A percentile compares a stretch with the other conserved stretches of the same genome.
phyloP scores from a whole-genome alignment of 2,329 filamentous ascomycete genomes.

The Xylariomycetidae sp. region DNA sequence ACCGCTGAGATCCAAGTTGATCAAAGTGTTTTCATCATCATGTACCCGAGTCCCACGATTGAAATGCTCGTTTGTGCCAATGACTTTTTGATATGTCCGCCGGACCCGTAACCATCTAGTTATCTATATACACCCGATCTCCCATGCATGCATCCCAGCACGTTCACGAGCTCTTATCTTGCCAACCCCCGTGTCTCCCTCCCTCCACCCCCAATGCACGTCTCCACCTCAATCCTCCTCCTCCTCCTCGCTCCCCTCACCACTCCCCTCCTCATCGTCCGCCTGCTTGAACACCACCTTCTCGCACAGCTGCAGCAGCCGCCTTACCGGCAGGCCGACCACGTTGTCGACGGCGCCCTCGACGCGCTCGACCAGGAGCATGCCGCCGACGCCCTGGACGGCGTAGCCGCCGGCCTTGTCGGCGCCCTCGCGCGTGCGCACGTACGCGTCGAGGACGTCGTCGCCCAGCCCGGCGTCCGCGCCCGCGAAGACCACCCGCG shows the following conservation, averaged over 20 bases:
- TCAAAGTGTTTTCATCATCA: too few relatives aligned
- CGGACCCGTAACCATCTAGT: too few relatives aligned
- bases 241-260: slow-evolving; percentile 7
- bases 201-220: background rate
- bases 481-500: slow-evolving; percentile 77
- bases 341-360: slow-evolving; percentile 93
- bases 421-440: slow-evolving; percentile 80
- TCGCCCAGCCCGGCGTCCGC: slow-evolving; percentile 56
- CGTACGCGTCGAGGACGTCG: slow-evolving; percentile 74
- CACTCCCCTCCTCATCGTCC: slow-evolving; percentile 46
- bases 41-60: too few relatives aligned
- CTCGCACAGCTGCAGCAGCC: slow-evolving; percentile 76
- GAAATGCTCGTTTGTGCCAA: too few relatives aligned
- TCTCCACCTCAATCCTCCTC: slow-evolving; percentile 7
- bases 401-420: slow-evolving; percentile 97
- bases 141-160: too few relatives aligned
- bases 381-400: slow-evolving; percentile 79
- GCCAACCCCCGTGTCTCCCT: too few relatives aligned
- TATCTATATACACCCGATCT: too few relatives aligned
- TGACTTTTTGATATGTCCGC: too few relatives aligned
- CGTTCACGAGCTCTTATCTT: too few relatives aligned
- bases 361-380: slow-evolving; percentile 82
- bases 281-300: slow-evolving; percentile 74
- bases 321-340: slow-evolving; percentile 77
- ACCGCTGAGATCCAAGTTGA: too few relatives aligned